A percentile compares a stretch with the other conserved stretches of the same genome.
phyloP scores from a whole-genome alignment of 2,329 filamentous ascomycete species.

The Penicillium sp. region DNA sequence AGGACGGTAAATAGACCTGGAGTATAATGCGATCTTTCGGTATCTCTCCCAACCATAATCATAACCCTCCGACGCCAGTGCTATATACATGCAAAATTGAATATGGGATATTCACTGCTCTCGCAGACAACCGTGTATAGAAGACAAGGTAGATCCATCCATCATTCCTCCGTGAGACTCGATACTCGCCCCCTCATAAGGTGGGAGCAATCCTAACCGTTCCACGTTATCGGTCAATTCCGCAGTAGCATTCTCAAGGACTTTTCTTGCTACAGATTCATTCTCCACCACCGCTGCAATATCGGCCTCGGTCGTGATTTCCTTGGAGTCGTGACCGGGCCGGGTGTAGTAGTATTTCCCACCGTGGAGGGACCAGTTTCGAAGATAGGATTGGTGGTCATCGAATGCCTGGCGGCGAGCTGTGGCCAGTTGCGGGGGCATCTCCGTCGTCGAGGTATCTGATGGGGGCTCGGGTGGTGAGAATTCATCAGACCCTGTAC shows the following conservation, averaged over 20 bases:
- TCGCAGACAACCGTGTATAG: background rate
- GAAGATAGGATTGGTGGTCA: constrained; percentile 46
- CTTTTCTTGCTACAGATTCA: constrained; percentile 10
- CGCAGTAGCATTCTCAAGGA: constrained; percentile 25
- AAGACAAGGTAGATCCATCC: background rate
- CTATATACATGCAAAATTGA: constrained; percentile 10
- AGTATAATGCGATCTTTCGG: background rate
- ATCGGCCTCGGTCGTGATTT: constrained; percentile 41
- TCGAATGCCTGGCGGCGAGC: constrained; percentile 36
- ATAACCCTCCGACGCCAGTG: constrained; percentile 7
- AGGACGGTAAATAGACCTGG: too few species aligned
- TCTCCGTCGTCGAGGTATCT: constrained; percentile 17
- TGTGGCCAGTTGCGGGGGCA: constrained; percentile 11
- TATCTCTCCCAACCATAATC: background rate
- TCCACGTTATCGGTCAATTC: constrained; percentile 21
- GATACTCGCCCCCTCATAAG: background rate
- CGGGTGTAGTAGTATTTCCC: constrained; percentile 48
- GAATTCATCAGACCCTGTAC: background rate
- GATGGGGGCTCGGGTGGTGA: constrained; percentile 3
- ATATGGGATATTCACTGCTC: background rate
- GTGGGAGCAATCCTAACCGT: constrained; percentile 8
- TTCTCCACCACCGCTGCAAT: constrained; percentile 21
- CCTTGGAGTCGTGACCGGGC: constrained; percentile 44
- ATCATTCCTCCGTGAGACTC: background rate
- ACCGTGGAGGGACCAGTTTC: constrained; percentile 48